phyloP scores from a whole-genome alignment of 2,329 filamentous ascomycete species.

The Ilyonectria robusta region DNA sequence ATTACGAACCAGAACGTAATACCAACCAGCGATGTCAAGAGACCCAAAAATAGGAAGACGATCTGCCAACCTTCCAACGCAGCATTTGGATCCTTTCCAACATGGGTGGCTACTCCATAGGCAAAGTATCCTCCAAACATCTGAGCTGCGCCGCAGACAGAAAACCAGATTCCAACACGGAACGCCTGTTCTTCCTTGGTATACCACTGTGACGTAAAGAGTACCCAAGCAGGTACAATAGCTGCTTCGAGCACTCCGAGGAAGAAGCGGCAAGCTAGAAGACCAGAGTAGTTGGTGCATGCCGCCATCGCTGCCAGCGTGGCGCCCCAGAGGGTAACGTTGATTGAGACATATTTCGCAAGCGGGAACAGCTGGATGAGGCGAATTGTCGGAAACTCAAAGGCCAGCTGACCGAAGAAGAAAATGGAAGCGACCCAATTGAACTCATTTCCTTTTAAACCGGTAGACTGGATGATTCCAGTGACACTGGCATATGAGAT shows the following conservation, averaged over 20 bases:
- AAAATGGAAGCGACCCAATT: conserved; percentile 54
- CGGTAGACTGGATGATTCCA: conserved; percentile 45
- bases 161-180: conserved; percentile 42
- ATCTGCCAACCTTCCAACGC: conserved; percentile 30
- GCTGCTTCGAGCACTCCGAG: conserved; percentile 34
- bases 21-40: conserved; percentile 24
- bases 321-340: conserved; percentile 54
- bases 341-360: conserved; percentile 55
- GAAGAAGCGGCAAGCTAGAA: conserved; percentile 35
- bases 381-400: conserved; percentile 56
- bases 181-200: conserved; percentile 41
- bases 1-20: conserved; percentile 35
- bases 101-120: conserved; percentile 37
- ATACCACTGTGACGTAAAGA: conserved; percentile 42
- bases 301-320: conserved; percentile 35
- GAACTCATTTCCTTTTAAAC: conserved; percentile 58
- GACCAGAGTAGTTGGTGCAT: conserved; percentile 33
- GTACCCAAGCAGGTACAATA: conserved; percentile 33
- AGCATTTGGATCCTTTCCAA: conserved; percentile 34
- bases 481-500: conserved; percentile 45
- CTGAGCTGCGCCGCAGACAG: conserved; percentile 35
- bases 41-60: conserved; percentile 34
- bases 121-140: conserved; percentile 44
- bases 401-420: conserved; percentile 54
- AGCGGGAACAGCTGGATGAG: conserved; percentile 56